These are phyloP conservation scores for Heracleum sosnowskyi DNA, from an alignment of 129 eudicot genomes.

Conservation along the genomic window DNA sequence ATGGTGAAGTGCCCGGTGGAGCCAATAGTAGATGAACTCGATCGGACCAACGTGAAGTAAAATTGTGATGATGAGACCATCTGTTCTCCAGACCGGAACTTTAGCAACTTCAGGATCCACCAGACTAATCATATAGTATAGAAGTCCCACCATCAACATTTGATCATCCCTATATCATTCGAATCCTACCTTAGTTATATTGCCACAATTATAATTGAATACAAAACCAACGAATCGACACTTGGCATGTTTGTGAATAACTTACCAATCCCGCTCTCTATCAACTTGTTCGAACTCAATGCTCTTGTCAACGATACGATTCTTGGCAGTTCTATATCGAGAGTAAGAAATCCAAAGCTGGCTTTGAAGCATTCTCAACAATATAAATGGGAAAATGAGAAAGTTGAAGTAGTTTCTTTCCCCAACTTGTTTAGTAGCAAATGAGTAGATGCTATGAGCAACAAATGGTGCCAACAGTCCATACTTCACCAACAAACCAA, in stretches of 20 bases:
- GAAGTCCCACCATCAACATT: conserved; percentile 42
- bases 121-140: conserved; percentile 13
- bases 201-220: neutral
- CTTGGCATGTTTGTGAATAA: neutral
- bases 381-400: conserved; percentile 31
- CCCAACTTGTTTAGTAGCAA: conserved; percentile 12
- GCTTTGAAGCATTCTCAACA: conserved; percentile 43
- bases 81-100: neutral
- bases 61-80: conserved; percentile 2
- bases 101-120: neutral
- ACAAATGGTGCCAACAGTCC: conserved; percentile 46
- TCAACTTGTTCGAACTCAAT: conserved; percentile 80
- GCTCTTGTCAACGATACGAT: conserved; percentile 50
- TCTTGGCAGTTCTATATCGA: conserved; percentile 54
- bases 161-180: conserved; percentile 55
- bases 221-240: neutral
- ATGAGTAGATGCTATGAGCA: conserved; percentile 35
- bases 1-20: conserved; percentile 54
- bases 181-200: neutral
- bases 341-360: conserved; percentile 70
- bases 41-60: conserved; percentile 3
- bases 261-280: conserved; percentile 59
- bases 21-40: conserved; percentile 12
- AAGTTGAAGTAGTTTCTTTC: conserved; percentile 26
- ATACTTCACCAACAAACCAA: conserved; percentile 35